Percentiles rank a stretch among this genome's conserved stretches.
Conservation (phyloP, 805 yeast species). For the Nakazawaea laoshanensis region DNA sequence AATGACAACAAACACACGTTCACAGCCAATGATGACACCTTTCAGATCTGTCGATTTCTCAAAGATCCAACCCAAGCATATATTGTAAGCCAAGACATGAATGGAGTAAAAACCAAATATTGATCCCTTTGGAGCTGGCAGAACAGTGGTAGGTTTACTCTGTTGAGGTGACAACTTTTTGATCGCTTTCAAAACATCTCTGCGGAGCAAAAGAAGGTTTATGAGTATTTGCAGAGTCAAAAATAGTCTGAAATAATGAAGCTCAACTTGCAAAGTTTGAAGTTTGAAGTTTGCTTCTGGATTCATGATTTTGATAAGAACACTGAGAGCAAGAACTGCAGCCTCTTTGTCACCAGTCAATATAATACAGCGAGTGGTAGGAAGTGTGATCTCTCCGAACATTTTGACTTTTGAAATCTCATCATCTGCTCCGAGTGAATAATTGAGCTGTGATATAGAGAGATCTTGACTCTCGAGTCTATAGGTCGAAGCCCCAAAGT, state of each 20-base stretch:
- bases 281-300: slow-evolving; percentile 20
- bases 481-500: too few species aligned
- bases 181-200: slow-evolving; percentile 13
- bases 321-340: slow-evolving; percentile 35
- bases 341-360: slow-evolving; percentile 32
- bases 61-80: slow-evolving; percentile 77
- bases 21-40: slow-evolving; percentile 76
- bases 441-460: slow-evolving; percentile 18
- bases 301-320: slow-evolving; percentile 35
- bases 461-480: slow-evolving; percentile 28
- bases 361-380: slow-evolving; percentile 31
- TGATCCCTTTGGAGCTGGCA: slow-evolving; percentile 12
- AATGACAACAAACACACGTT: slow-evolving; percentile 57
- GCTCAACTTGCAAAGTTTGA: slow-evolving; percentile 47
- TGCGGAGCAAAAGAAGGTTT: slow-evolving; percentile 27
- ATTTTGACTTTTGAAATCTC: slow-evolving; percentile 17
- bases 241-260: slow-evolving; percentile 50
- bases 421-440: slow-evolving; percentile 13
- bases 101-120: slow-evolving; percentile 36
- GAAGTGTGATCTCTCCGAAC: slow-evolving; percentile 31
- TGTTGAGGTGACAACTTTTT: not conserved
- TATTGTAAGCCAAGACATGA: slow-evolving; percentile 51
- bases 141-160: not conserved
- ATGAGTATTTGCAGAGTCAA: slow-evolving; percentile 44
- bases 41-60: slow-evolving; percentile 38